Conservation (phyloP, 2,329 filamentous ascomycete species). For the Exophiala mesophila region DNA sequence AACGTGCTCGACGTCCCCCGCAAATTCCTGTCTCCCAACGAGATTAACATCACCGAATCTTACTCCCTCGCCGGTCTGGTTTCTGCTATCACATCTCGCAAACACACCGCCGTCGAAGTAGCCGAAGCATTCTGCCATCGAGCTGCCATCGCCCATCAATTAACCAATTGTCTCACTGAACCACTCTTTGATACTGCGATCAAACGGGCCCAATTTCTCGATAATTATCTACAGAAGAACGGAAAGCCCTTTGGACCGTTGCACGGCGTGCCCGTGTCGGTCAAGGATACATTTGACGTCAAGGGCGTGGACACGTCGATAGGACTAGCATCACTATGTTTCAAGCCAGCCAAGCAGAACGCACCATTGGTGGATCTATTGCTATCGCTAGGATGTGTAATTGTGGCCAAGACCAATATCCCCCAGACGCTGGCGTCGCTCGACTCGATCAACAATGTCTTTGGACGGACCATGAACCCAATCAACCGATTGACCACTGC, state of each 20-base stretch:
- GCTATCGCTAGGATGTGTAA: slow-evolving; percentile 56
- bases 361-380: slow-evolving; percentile 56
- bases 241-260: slow-evolving; percentile 34
- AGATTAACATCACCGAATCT: slow-evolving; percentile 53
- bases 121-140: slow-evolving; percentile 51
- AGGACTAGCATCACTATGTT: slow-evolving; percentile 57
- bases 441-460: slow-evolving; percentile 56
- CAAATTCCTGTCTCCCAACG: slow-evolving; percentile 48
- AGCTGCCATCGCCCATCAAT: slow-evolving; percentile 30
- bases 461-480: slow-evolving; percentile 59
- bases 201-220: slow-evolving; percentile 34
- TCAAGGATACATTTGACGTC: slow-evolving; percentile 34
- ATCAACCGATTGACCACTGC: slow-evolving; percentile 56
- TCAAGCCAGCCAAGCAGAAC: slow-evolving; percentile 53
- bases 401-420: slow-evolving; percentile 68
- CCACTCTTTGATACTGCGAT: slow-evolving; percentile 35
- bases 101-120: slow-evolving; percentile 42
- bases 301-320: slow-evolving; percentile 51
- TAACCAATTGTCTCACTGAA: slow-evolving; percentile 36
- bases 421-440: slow-evolving; percentile 54
- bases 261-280: slow-evolving; percentile 37
- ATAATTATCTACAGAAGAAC: slow-evolving; percentile 30
- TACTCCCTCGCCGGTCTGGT: slow-evolving; percentile 43
- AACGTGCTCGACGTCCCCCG: slow-evolving; percentile 47
- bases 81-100: slow-evolving; percentile 31